Conservation (phyloP, 768 basidiomycete genomes). For the Rhizopogon vesiculosus region DNA sequence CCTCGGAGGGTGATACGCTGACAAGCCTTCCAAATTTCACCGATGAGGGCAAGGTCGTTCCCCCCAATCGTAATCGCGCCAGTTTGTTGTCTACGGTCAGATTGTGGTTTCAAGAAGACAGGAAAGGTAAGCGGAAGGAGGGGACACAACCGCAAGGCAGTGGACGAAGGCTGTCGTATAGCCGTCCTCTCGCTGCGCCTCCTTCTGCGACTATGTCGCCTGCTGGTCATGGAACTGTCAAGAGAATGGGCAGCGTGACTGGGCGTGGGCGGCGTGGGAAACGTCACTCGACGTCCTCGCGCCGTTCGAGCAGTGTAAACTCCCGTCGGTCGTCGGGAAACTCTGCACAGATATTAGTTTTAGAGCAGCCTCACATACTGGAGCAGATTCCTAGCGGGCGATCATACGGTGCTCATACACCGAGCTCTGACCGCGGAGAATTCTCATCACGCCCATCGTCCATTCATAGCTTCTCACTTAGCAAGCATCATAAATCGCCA, state of each 20-base stretch:
- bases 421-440: constrained; percentile 82
- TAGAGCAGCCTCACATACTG: constrained; percentile 51
- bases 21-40: constrained; percentile 40
- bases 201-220: constrained; percentile 23
- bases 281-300: constrained; percentile 72
- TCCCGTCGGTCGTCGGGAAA: constrained; percentile 67
- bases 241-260: constrained; percentile 46
- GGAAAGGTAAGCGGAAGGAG: constrained; percentile 81
- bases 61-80: constrained; percentile 58
- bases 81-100: constrained; percentile 83
- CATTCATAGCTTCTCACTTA: constrained; percentile 69
- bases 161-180: constrained; percentile 17
- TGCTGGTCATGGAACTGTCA: constrained; percentile 33
- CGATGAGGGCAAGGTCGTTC: constrained; percentile 26
- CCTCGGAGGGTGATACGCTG: constrained; percentile 50
- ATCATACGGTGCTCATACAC: constrained; percentile 78
- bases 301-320: constrained; percentile 88
- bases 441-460: constrained; percentile 80
- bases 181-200: constrained; percentile 20
- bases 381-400: constrained; percentile 56
- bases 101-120: constrained; percentile 90
- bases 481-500: constrained; percentile 67
- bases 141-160: constrained; percentile 12
- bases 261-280: constrained; percentile 51
- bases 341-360: constrained; percentile 39